Evolutionary conservation across 805 yeast genomes (phyloP), one percentile per base, ranked within the genome.

Genomic region (Saccharomyces kudriavzevii): DNA sequence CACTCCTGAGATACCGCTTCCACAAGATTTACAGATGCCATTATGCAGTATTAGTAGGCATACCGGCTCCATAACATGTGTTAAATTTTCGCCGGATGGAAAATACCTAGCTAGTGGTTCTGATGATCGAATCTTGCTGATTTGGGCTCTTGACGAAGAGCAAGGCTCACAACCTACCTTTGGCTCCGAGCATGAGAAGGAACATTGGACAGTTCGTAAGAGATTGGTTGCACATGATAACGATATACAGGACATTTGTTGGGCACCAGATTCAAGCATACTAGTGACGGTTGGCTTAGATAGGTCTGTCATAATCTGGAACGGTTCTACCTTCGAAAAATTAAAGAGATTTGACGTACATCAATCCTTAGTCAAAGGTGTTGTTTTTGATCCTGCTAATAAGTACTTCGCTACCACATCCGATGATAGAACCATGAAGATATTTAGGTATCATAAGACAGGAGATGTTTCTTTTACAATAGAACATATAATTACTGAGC

Each of bases 331-430:
- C 0, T 94, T 75, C 96, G 94, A 71, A 80, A 89, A 63, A 58
- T 81, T 92, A 53, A 89, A 89, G 66, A 74, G 96, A 30, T 87
- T 89, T 62, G 97, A 92, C 64, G 85, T 90, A 24, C 99, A 94
- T 68, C 95, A 89, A 66, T 87, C 96, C 2, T 92, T 88, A 72
- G 97, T 94, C 27, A 94, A 94, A 70, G 98, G 99, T 54, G 88
- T 94, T 11, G 92, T 92, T 1, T 94, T 94, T 70, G 99, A 94
- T 67, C 99, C 99, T 0, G 99, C 99, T 2, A 90, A 90, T 69
- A 94, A 94, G 71, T 94, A 89, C 69, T 94, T 94, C 73, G 97
- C 96, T 6, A 92, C 99, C 0, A 91, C 95, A 24, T 87, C 96
- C 1, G 99, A 94, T 70, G 99, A 94, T 70, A 77, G 99, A 64